phyloP scores from a whole-genome alignment of 2,329 filamentous ascomycete species.

The Fusarium virguliforme region DNA sequence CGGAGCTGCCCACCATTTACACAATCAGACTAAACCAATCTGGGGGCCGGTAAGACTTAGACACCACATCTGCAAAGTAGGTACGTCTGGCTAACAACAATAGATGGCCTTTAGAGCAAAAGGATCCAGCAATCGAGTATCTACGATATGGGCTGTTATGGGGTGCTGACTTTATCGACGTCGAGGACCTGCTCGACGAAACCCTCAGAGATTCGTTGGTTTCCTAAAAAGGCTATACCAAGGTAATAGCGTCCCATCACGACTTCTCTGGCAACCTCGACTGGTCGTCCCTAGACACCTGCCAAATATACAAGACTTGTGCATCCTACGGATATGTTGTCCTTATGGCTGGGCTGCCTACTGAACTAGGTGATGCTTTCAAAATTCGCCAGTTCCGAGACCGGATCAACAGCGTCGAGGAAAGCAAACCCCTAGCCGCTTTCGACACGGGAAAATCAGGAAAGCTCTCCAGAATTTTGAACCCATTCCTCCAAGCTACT shows the following conservation, averaged over 20 bases:
- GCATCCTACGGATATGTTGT: constrained; percentile 32
- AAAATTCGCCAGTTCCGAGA: constrained; percentile 27
- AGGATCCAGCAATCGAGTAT: constrained; percentile 11
- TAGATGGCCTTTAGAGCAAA: constrained; percentile 26
- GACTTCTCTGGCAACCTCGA: constrained; percentile 28
- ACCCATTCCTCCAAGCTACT: constrained; percentile 32
- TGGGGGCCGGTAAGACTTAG: constrained; percentile 29
- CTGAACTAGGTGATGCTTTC: constrained; percentile 23
- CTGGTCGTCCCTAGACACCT: constrained; percentile 18
- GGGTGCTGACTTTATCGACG: constrained; percentile 35
- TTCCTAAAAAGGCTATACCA: constrained; percentile 11
- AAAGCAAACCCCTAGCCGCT: constrained; percentile 18
- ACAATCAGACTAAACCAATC: constrained; percentile 30
- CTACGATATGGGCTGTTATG: constrained; percentile 19
- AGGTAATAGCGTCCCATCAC: constrained; percentile 32
- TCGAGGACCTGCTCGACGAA: constrained; percentile 21
- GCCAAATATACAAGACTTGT: constrained; percentile 14
- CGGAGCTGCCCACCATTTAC: constrained; percentile 32
- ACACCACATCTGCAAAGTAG: background rate
- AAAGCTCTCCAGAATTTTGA: constrained; percentile 34
- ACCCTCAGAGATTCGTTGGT: constrained; percentile 13
- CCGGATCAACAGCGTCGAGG: background rate
- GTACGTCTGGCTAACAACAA: background rate
- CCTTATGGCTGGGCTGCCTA: constrained; percentile 31
- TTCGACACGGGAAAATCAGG: constrained; percentile 30